phyloP scores from a whole-genome alignment of 75 land plant genomes.

The Pinus tabuliformis region DNA sequence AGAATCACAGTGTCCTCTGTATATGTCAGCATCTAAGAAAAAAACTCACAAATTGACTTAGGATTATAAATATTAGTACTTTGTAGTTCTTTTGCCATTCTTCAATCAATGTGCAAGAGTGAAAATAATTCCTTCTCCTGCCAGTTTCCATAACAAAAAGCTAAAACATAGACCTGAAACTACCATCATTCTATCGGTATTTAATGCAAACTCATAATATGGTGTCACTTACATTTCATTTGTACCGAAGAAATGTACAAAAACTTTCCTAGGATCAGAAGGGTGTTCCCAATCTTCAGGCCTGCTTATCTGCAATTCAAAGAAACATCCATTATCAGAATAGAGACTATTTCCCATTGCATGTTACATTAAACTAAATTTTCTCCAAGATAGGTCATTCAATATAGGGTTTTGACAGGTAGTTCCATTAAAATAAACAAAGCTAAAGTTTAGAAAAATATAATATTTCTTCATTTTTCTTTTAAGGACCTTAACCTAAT shows the following conservation, averaged over 20 bases:
- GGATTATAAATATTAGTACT: background rate
- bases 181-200: background rate
- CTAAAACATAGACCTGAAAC: background rate
- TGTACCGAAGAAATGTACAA: constrained; percentile 89
- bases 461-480: too few relatives aligned
- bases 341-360: too few relatives aligned
- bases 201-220: background rate
- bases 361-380: too few relatives aligned
- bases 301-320: constrained; percentile 54
- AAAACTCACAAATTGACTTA: background rate
- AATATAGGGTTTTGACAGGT: too few relatives aligned
- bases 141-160: background rate
- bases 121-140: background rate
- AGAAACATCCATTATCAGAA: background rate
- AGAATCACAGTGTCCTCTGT: background rate
- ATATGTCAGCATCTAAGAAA: background rate
- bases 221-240: constrained; percentile 73
- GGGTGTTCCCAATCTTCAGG: constrained; percentile 55
- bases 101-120: background rate
- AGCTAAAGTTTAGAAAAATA: too few relatives aligned
- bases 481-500: background rate
- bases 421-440: too few relatives aligned
- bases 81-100: background rate
- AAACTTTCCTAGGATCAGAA: constrained; percentile 58
- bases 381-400: too few relatives aligned